Evolutionary conservation across 176 grass and related monocot species (phyloP).

Genomic region (Carex pumila): DNA sequence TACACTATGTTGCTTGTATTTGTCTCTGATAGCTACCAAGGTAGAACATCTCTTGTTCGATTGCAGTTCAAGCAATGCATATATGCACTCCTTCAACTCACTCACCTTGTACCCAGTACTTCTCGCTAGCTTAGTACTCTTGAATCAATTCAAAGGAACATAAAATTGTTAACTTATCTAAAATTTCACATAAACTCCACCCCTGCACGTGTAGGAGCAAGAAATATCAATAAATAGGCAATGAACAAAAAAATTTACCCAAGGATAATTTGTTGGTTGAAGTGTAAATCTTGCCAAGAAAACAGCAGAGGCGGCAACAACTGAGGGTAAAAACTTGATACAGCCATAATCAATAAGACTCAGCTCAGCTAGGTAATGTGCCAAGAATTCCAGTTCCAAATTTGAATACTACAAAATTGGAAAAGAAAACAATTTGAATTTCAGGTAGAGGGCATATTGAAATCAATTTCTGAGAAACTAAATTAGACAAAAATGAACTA

Average conservation of each 20-base stretch:
- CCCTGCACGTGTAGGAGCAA: background rate
- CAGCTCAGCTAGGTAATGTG: slow-evolving; percentile 59
- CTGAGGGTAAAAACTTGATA: slow-evolving; percentile 56
- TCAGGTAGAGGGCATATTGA: background rate
- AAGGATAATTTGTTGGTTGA: slow-evolving; percentile 45
- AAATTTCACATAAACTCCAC: background rate
- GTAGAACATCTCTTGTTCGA: slow-evolving; percentile 37
- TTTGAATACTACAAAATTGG: slow-evolving; percentile 31
- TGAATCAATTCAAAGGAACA: background rate
- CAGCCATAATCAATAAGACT: slow-evolving; percentile 73
- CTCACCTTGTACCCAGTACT: slow-evolving; percentile 51
- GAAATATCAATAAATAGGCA: background rate
- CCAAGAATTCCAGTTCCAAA: slow-evolving; percentile 51
- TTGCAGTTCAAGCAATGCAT: slow-evolving; percentile 57
- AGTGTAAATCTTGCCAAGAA: slow-evolving; percentile 67
- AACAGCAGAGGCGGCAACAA: slow-evolving; percentile 64
- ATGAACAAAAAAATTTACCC: slow-evolving; percentile 38
- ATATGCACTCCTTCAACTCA: slow-evolving; percentile 67
- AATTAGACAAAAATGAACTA: background rate
- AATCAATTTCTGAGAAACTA: background rate
- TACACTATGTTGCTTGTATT: slow-evolving; percentile 85
- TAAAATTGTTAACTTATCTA: background rate
- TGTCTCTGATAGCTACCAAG: slow-evolving; percentile 48
- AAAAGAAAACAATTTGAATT: background rate
- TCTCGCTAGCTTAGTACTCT: slow-evolving; percentile 48